These are phyloP conservation scores for Lipomyces kockii DNA, from an alignment of 805 yeast genomes.

Conservation along the genomic window DNA sequence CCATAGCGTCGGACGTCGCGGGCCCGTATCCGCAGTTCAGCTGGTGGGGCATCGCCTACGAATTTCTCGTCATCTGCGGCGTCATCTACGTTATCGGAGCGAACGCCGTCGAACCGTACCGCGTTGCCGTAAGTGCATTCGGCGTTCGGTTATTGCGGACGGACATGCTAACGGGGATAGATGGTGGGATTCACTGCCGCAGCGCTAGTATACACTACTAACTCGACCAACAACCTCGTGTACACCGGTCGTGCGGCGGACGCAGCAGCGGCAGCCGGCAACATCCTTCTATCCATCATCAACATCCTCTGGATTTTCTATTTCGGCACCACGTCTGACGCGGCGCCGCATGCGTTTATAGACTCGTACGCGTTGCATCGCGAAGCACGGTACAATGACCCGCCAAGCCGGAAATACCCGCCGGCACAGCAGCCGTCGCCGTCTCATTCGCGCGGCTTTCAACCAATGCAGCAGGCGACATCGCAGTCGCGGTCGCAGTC, in stretches of 20 bases:
- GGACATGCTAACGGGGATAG: slow-evolving; percentile 39
- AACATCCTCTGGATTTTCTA: slow-evolving; percentile 82
- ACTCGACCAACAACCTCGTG: slow-evolving; percentile 78
- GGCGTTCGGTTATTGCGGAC: background rate
- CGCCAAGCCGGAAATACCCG: slow-evolving; percentile 1
- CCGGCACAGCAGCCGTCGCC: slow-evolving; percentile 3
- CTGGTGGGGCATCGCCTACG: slow-evolving; percentile 96
- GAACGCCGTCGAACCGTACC: slow-evolving; percentile 72
- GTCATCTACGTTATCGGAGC: slow-evolving; percentile 58
- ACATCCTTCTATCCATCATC: slow-evolving; percentile 77
- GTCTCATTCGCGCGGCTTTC: background rate
- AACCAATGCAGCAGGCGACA: background rate
- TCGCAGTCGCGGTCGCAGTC: background rate
- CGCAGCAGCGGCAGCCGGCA: slow-evolving; percentile 92
- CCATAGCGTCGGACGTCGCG: slow-evolving; percentile 59
- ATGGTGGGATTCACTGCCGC: slow-evolving; percentile 63
- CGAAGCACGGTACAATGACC: background rate
- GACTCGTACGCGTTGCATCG: slow-evolving; percentile 62
- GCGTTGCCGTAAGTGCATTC: slow-evolving; percentile 47
- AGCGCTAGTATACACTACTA: slow-evolving; percentile 83
- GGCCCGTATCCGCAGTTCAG: slow-evolving; percentile 74
- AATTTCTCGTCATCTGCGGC: slow-evolving; percentile 64
- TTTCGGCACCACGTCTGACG: slow-evolving; percentile 86
- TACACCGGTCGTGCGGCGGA: slow-evolving; percentile 67
- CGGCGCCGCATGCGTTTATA: slow-evolving; percentile 82